Evolutionary conservation across 2,329 filamentous ascomycete species (phyloP).

Genomic region (Huntiella savannae): DNA sequence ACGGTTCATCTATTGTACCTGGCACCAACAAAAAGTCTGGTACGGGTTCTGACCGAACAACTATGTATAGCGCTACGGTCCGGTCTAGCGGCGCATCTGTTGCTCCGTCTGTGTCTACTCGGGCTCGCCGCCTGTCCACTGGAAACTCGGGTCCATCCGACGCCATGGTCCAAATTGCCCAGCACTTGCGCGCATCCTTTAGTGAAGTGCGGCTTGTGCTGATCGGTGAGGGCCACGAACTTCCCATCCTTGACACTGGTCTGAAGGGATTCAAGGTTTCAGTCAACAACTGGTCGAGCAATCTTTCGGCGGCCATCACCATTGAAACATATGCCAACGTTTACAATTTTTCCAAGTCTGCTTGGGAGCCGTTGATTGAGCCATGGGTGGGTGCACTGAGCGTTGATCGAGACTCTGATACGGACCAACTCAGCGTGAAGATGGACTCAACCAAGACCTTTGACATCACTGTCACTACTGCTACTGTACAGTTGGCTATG

Average conservation of each 20-base stretch:
- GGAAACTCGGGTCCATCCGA: not conserved
- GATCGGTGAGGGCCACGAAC: conserved; percentile 87
- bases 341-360: conserved; percentile 97
- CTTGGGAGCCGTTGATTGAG: conserved; percentile 91
- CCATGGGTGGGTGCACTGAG: conserved; percentile 93
- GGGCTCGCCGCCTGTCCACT: not conserved
- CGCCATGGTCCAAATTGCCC: not conserved
- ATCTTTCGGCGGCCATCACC: conserved; percentile 70
- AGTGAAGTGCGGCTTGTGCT: conserved; percentile 82
- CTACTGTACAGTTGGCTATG: conserved; percentile 78
- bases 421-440: conserved; percentile 64
- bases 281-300: conserved; percentile 79
- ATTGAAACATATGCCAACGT: conserved; percentile 91
- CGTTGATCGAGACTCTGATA: conserved; percentile 57
- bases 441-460: conserved; percentile 76
- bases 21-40: conserved; percentile 14
- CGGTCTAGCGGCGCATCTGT: not conserved
- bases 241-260: conserved; percentile 85
- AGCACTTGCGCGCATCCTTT: conserved; percentile 70
- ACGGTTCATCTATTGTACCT: conserved; percentile 28
- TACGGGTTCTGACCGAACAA: not conserved
- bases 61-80: not conserved
- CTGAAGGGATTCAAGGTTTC: conserved; percentile 75
- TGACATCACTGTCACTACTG: conserved; percentile 81
- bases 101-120: not conserved